Base-by-base conservation (phyloP, 139 green algal species). In the Volvox reticuliferus region DNA sequence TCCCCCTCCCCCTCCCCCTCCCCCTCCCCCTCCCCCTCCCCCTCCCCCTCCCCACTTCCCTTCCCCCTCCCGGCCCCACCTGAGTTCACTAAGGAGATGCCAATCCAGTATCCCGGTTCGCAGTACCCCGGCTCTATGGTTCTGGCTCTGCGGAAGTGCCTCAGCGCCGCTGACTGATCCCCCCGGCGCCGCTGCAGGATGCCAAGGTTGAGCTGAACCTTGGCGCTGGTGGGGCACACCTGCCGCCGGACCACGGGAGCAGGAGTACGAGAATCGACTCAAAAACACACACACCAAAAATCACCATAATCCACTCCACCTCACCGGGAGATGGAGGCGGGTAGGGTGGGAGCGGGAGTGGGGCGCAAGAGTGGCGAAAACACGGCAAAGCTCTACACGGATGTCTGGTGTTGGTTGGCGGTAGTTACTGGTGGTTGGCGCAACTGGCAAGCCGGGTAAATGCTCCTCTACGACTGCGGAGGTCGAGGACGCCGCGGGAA, bases 201-300 rank as follows among this genome's bases (percentile, higher is more conserved):
- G 82, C 95, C 96, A 36, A 88, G 95, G 95, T 98, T 98, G 68
- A 98, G 92, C 88, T 95, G 94, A 87, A 98, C 96, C 93, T 98
- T 98, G 87, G 94, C 95, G 75, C 93, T 96, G 88, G 90, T 76
- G 17, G 78, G 65, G 79, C 96, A 98, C 62, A 98, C 96, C 93
- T 96, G 91, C 35, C 21, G 24, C 79, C 24, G n/a, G 73, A 32
- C 14, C 18, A 73, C 22, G 71, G 44, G 71, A 36, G 16, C 33
- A n/a, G 67, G 12, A 63, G 78, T 69, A 71, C 33, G 71, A 35
- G 20, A 17, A 71, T 20, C 21, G 67, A 16, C n/a, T 32, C 18
- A 79, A 13, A 44, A 17, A 12, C 61, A 78, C 20, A 88, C 21
- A 78, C 28, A 50, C 1, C 30, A 19, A n/a, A n/a, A n/a, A n/a